Conservation (phyloP, 164 flowering plant genomes). For the Santalum album region DNA sequence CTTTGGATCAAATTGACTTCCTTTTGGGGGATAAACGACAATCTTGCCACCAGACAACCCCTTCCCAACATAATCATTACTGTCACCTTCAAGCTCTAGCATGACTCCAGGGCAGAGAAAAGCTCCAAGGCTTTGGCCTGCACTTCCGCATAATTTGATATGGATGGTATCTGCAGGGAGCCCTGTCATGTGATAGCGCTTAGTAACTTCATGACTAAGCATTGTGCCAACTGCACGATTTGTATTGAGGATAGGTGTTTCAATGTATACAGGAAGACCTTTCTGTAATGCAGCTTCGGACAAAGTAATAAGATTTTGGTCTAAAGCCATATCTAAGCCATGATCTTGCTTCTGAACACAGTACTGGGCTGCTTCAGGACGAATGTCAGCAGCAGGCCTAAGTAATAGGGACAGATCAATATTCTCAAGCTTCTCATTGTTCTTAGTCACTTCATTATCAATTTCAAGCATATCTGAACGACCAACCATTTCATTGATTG, state of each 20-base stretch:
- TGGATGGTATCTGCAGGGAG: slow-evolving; percentile 90
- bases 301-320: slow-evolving; percentile 54
- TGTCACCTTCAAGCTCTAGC: slow-evolving; percentile 96
- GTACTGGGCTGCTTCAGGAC: slow-evolving; percentile 90
- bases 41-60: slow-evolving; percentile 97
- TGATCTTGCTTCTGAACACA: slow-evolving; percentile 96
- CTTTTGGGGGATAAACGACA: slow-evolving; percentile 88
- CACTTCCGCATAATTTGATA: slow-evolving; percentile 82
- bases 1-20: slow-evolving; percentile 85
- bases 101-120: slow-evolving; percentile 89
- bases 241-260: slow-evolving; percentile 63
- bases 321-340: slow-evolving; percentile 92
- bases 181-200: slow-evolving; percentile 67
- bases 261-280: slow-evolving; percentile 77
- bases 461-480: slow-evolving; percentile 95
- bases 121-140: slow-evolving; percentile 98
- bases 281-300: slow-evolving; percentile 71
- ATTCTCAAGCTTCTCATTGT: slow-evolving; percentile 82
- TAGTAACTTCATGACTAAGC: slow-evolving; percentile 98
- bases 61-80: slow-evolving; percentile 99
- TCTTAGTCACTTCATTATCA: slow-evolving; percentile 62
- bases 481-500: slow-evolving; percentile 92
- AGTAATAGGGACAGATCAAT: slow-evolving; percentile 82
- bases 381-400: slow-evolving; percentile 79
- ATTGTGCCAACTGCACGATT: slow-evolving; percentile 98